These are phyloP conservation scores for Trifolium subterraneum DNA, from an alignment of 306 rosid genomes.

Conservation along the genomic window DNA sequence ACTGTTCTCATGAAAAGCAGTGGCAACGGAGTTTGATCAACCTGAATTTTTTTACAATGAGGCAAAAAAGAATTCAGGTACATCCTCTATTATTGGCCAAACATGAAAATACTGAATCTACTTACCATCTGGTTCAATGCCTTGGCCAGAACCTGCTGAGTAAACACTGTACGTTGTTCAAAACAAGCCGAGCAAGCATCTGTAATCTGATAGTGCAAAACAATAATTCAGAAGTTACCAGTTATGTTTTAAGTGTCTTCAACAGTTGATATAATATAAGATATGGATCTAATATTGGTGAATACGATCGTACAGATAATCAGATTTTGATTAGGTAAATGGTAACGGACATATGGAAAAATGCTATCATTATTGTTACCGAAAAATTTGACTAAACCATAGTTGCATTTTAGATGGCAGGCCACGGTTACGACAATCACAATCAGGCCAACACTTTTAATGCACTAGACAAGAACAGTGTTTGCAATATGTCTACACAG, in stretches of 20 bases:
- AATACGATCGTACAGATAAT: slow-evolving; percentile 21
- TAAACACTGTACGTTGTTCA: slow-evolving; percentile 98
- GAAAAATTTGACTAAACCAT: slow-evolving; percentile 20
- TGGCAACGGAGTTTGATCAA: slow-evolving; percentile 93
- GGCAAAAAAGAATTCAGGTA: slow-evolving; percentile 15
- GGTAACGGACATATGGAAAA: neutral
- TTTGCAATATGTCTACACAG: slow-evolving; percentile 11
- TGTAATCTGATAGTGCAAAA: slow-evolving; percentile 74
- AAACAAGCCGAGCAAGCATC: slow-evolving; percentile 98
- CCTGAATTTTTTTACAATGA: slow-evolving; percentile 57
- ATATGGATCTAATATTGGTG: slow-evolving; percentile 15
- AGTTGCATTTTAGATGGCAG: slow-evolving; percentile 14
- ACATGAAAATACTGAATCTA: slow-evolving; percentile 25
- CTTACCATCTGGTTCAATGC: slow-evolving; percentile 94
- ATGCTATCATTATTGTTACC: slow-evolving; percentile 7
- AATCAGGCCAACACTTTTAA: slow-evolving; percentile 16
- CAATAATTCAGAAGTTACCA: slow-evolving; percentile 40
- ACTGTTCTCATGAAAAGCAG: slow-evolving; percentile 99
- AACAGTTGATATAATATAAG: slow-evolving; percentile 17
- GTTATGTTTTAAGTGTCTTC: neutral
- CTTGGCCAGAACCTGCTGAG: slow-evolving; percentile 97
- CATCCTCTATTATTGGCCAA: neutral
- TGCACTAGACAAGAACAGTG: neutral
- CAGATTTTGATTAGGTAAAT: slow-evolving; percentile 10
- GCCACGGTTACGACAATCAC: neutral